Evolutionary conservation across 768 basidiomycete species (phyloP), one percentile per base, ranked within the genome.

Genomic region (Kwoniella newhampshirensis): DNA sequence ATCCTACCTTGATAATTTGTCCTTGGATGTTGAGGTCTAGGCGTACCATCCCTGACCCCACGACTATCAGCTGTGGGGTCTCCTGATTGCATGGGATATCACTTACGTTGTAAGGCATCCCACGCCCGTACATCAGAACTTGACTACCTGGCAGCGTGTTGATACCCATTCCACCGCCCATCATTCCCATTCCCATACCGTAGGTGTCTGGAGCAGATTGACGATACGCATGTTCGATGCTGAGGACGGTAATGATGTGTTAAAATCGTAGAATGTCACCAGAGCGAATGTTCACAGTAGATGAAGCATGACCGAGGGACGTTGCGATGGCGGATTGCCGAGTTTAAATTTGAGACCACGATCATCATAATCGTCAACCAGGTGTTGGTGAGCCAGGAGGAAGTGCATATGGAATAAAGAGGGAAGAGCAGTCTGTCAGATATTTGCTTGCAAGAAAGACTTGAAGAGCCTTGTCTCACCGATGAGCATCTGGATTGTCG

Each of bases 401-500:
- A 35, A 28, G 18, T 9, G 50, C 18, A 30, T n/a, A n/a, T 28
- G 3, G 42, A 42, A 7, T 20, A 28, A 39, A 42, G 25, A 36
- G 50, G 42, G 45, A 49, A n/a, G n/a, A n/a, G n/a, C n/a, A n/a
- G n/a, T n/a, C n/a, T 32, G 32, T 32, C 32, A 32, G 32, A 32
- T 6, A 32, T 13, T 32, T 32, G 32, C 32, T 32, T 32, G 32
- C 13, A 32, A 6, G 6, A 13, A 32, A 13, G 18, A 6, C 32
- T 32, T 32, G 32, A 17, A 41, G 17, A 23, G 37, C 40, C 21
- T 9, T 35, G 17, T n/a, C 61, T 58, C 50, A 67, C 66, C 69
- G 63, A 49, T 71, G 69, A 64, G 69, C 66, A 57, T 71, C 69
- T 37, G 66, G 60, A 52, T 60, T 62, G 46, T 71, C 69, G 54